These are phyloP conservation scores for Trametes versicolor DNA, from an alignment of 1,284 basidiomycete species.

Conservation along the genomic window DNA sequence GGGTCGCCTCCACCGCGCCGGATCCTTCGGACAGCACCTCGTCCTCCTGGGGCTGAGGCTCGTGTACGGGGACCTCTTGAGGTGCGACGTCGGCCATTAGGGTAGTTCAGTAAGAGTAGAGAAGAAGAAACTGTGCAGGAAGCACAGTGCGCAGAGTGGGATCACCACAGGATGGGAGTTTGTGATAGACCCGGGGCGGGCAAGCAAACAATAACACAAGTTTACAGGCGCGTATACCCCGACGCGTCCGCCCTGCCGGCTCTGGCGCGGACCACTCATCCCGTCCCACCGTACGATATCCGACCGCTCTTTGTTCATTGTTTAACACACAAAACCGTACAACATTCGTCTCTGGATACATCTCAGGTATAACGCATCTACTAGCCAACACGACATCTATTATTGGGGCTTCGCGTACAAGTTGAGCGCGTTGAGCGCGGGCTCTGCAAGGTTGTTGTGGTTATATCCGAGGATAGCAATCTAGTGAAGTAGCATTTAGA, in stretches of 20 bases:
- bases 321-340: not conserved
- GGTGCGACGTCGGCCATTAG: slow-evolving; percentile 59
- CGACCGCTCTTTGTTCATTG: not conserved
- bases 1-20: slow-evolving; percentile 39
- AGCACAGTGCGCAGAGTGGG: slow-evolving; percentile 36
- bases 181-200: slow-evolving; percentile 32
- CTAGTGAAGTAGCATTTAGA: slow-evolving; percentile 46
- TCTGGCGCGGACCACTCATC: slow-evolving; percentile 25
- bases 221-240: slow-evolving; percentile 28
- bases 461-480: slow-evolving; percentile 80
- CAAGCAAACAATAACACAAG: slow-evolving; percentile 37
- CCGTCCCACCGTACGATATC: not conserved
- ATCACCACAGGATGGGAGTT: slow-evolving; percentile 36
- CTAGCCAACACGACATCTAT: not conserved
- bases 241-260: slow-evolving; percentile 32
- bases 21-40: slow-evolving; percentile 39
- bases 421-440: slow-evolving; percentile 78
- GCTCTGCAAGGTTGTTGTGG: slow-evolving; percentile 80
- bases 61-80: slow-evolving; percentile 41
- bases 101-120: slow-evolving; percentile 40
- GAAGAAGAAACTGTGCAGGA: slow-evolving; percentile 32
- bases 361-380: not conserved
- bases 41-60: slow-evolving; percentile 35
- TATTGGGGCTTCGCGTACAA: slow-evolving; percentile 57
- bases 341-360: not conserved